A percentile compares a stretch with the other conserved stretches of the same genome.
These are phyloP conservation scores for Phytophthora pisi DNA, from an alignment of 352 stramenopile species.

Conservation along the genomic window DNA sequence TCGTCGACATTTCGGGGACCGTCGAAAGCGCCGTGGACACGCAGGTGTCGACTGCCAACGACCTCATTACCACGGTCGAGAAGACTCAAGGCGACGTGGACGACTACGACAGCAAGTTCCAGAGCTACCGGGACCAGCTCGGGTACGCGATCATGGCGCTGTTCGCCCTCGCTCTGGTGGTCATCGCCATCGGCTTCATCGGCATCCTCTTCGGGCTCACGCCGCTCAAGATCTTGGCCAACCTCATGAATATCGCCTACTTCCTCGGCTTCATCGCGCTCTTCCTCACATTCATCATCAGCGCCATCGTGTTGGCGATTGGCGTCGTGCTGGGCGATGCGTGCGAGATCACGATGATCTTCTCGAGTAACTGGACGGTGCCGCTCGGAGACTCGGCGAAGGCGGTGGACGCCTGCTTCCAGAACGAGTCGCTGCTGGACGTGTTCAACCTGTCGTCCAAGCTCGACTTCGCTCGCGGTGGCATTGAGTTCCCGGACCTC, in stretches of 20 bases:
- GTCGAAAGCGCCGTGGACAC: constrained; percentile 50
- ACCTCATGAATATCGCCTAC: constrained; percentile 80
- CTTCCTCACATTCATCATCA: constrained; percentile 69
- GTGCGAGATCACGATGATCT: constrained; percentile 58
- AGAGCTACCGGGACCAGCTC: constrained; percentile 47
- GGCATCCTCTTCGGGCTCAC: constrained; percentile 72
- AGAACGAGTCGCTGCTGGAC: constrained; percentile 64
- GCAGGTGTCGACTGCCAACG: constrained; percentile 32
- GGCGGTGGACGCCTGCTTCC: constrained; percentile 65
- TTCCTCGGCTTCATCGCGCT: constrained; percentile 72
- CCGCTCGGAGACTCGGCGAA: constrained; percentile 54
- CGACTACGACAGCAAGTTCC: constrained; percentile 42
- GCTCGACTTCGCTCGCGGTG: constrained; percentile 64
- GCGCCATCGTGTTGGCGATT: constrained; percentile 52
- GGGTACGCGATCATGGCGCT: constrained; percentile 52
- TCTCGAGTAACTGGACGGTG: constrained; percentile 62
- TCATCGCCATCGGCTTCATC: constrained; percentile 64
- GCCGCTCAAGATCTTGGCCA: constrained; percentile 59
- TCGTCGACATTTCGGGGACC: constrained; percentile 42
- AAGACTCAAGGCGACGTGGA: constrained; percentile 37
- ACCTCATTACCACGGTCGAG: constrained; percentile 39
- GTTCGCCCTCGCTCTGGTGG: constrained; percentile 59
- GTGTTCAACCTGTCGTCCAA: constrained; percentile 59
- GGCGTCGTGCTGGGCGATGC: constrained; percentile 67
- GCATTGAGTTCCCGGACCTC: constrained; percentile 54